phyloP scores from a whole-genome alignment of 208 protist genomes.

The Herpetomonas muscarum region DNA sequence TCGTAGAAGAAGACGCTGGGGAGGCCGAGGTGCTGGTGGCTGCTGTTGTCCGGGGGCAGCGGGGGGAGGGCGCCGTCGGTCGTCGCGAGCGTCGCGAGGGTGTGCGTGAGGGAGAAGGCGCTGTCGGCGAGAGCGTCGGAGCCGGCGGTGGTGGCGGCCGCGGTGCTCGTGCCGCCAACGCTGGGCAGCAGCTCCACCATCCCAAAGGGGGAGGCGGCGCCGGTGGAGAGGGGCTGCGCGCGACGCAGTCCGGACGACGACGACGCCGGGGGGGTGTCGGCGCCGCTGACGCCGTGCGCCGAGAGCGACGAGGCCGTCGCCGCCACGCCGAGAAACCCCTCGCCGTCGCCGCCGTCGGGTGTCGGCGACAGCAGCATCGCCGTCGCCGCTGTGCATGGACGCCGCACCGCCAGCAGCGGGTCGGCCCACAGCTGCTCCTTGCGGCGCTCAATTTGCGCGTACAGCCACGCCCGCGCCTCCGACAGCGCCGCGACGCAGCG shows the following conservation, averaged over 20 bases:
- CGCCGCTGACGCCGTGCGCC: too few species aligned
- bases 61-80: background rate
- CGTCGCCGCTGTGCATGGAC: background rate
- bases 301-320: background rate
- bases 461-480: slow-evolving; percentile 38
- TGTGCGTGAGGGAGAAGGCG: background rate
- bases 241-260: background rate
- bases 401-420: background rate
- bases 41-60: background rate
- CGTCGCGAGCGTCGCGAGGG: background rate
- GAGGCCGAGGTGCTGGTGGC: slow-evolving; percentile 4
- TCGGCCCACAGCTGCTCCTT: slow-evolving; percentile 28
- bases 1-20: slow-evolving; percentile 48
- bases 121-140: background rate
- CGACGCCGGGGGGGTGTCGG: background rate
- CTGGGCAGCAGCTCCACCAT: too few species aligned
- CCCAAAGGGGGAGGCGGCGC: background rate
- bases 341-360: slow-evolving; percentile 2
- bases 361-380: slow-evolving; percentile 1
- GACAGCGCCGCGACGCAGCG: slow-evolving; percentile 32
- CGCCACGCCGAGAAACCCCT: background rate
- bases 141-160: background rate
- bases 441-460: slow-evolving; percentile 27
- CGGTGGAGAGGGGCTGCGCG: background rate
- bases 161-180: background rate